Evolutionary conservation across 75 land plant species (phyloP).

Genomic region (Cupressus sempervirens): DNA sequence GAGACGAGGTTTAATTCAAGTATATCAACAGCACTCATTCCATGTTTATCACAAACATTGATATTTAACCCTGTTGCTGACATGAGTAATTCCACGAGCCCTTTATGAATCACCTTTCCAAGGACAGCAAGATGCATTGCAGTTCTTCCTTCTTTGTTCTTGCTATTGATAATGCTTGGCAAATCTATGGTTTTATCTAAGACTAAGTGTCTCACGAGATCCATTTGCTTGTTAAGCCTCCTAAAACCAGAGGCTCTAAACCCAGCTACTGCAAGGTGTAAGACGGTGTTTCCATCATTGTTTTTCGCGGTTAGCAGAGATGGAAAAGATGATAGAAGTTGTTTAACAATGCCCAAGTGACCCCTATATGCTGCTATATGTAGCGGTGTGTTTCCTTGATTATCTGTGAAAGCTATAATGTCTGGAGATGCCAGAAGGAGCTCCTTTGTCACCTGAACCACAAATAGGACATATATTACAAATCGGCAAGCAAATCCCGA

Average conservation of each 20-base stretch:
- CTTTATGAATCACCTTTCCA: constrained; percentile 41
- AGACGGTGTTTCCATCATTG: constrained; percentile 52
- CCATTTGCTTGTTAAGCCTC: constrained; percentile 53
- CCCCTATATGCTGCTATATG: constrained; percentile 66
- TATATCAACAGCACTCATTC: constrained; percentile 59
- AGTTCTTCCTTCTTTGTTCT: constrained; percentile 61
- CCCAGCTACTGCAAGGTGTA: constrained; percentile 60
- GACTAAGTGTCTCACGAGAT: constrained; percentile 49
- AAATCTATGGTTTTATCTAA: constrained; percentile 21
- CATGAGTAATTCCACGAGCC: constrained; percentile 50
- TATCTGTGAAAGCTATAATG: constrained; percentile 35
- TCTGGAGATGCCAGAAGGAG: constrained; percentile 34
- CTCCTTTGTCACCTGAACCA: constrained; percentile 47
- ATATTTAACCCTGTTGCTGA: constrained; percentile 38
- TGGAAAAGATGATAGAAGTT: constrained; percentile 33
- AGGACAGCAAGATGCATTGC: constrained; percentile 63
- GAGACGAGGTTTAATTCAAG: constrained; percentile 41
- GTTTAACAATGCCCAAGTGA: constrained; percentile 39
- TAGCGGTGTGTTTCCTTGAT: constrained; percentile 64
- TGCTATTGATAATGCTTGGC: constrained; percentile 39
- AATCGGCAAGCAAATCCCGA: not conserved
- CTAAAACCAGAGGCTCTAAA: constrained; percentile 46
- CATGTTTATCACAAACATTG: constrained; percentile 40
- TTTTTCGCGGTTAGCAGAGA: constrained; percentile 31
- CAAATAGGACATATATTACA: not conserved